phyloP scores from a whole-genome alignment of 495 filamentous ascomycete species.

The Baudoinia panamericana region DNA sequence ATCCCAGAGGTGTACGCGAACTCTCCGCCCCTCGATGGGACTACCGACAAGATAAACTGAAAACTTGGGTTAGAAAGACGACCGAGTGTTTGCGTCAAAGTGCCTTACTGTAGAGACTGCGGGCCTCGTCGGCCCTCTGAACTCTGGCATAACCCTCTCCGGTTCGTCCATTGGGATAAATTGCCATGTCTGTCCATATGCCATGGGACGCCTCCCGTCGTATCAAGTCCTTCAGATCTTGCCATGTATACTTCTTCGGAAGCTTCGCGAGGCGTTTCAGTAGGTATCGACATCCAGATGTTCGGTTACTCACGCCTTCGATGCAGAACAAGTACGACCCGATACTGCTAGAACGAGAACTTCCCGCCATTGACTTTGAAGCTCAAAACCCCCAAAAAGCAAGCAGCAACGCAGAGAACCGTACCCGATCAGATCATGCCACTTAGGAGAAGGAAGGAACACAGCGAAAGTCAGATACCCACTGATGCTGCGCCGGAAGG shows the following conservation, averaged over 20 bases:
- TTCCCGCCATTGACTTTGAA: neutral
- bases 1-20: conserved; percentile 13
- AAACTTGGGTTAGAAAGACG: neutral
- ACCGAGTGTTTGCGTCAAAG: too few species aligned
- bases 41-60: conserved; percentile 5
- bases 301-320: conserved; percentile 6
- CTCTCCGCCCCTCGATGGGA: neutral
- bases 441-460: too few species aligned
- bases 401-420: too few species aligned
- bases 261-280: conserved; percentile 5
- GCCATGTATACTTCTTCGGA: conserved; percentile 14
- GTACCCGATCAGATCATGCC: too few species aligned
- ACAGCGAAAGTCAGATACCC: too few species aligned
- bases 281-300: neutral
- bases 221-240: conserved; percentile 18
- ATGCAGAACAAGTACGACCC: conserved; percentile 19
- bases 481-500: too few species aligned
- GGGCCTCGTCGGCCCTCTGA: conserved; percentile 8
- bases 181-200: conserved; percentile 8
- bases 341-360: too few species aligned
- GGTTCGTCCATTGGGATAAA: conserved; percentile 4
- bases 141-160: conserved; percentile 7
- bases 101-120: conserved; percentile 11
- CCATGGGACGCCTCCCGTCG: conserved; percentile 10
- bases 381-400: too few species aligned